Evolutionary conservation across 139 green algal genomes (phyloP), one percentile per base, ranked within the genome.

Genomic region (Trebouxia sp.): DNA sequence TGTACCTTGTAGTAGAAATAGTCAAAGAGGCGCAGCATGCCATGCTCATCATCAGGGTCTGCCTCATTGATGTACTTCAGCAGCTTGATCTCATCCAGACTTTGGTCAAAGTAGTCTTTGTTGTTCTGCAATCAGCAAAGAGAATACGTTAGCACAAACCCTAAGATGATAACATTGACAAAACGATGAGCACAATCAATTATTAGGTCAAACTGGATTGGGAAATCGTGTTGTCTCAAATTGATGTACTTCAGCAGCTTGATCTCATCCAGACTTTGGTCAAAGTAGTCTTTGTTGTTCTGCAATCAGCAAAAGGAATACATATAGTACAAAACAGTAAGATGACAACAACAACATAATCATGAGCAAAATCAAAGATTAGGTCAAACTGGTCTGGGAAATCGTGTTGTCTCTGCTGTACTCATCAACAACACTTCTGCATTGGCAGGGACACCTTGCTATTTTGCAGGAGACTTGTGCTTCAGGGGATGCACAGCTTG

Each of bases 71-170:
- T 87, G 80, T 93, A 95, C 32, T 84, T 87, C 74, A 98, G 90
- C 66, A 99, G 89, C 86, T 98, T 98, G 86, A 99, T 96, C 87
- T 99, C 96, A 78, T 99, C 96, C 53, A 99, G 86, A 30, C 83
- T 91, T 88, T 99, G 96, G 85, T 99, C 96, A 80, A 98, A 95
- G 81, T 97, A 98, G 84, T 98, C 94, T 87, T 98, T 98, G 85
- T 97, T 96, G 90, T 98, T 98, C 87, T 92, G 91, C 55, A 78
- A n/a, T 17, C 15, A 53, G 20, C 47, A 53, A 1, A 6, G 47
- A 26, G 47, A 17, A 14, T 53, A 53, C 3, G 15, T 53, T 17
- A 53, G 47, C 47, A 53, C 14, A 14, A 14, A 53, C 20, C 20
- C 15, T 6, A 1, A 6, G 15, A 53, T 53, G 14, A 53, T 53